Percentiles rank a stretch among this genome's conserved stretches.
Conservation (phyloP, 345 rosid genomes). For the Lumnitzera racemosa region DNA sequence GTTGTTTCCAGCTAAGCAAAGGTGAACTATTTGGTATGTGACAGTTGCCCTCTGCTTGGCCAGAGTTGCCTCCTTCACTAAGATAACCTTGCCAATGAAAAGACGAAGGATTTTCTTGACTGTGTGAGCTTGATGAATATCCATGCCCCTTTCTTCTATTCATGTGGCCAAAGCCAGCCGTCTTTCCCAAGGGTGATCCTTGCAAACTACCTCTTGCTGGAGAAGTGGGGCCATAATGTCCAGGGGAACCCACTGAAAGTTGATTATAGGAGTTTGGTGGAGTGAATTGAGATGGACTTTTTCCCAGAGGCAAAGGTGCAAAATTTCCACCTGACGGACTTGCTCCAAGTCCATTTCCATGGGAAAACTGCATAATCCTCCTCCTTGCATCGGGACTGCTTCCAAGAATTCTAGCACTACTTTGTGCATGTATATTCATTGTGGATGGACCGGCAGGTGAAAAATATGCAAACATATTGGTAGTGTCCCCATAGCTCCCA, state of each 20-base stretch:
- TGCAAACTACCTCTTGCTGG: constrained; percentile 84
- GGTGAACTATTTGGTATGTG: constrained; percentile 38
- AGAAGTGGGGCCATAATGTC: constrained; percentile 93
- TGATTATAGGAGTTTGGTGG: constrained; percentile 77
- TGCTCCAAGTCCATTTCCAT: constrained; percentile 80
- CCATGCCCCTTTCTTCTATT: constrained; percentile 81
- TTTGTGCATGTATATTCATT: constrained; percentile 62
- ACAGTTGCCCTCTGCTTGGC: constrained; percentile 54
- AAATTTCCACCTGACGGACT: constrained; percentile 93
- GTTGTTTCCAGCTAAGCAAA: constrained; percentile 50
- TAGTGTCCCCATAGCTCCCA: constrained; percentile 85
- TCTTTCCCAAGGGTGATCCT: constrained; percentile 90
- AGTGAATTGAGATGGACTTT: constrained; percentile 95
- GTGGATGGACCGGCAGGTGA: constrained; percentile 91
- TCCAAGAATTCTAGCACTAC: constrained; percentile 70
- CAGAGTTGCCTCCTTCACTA: constrained; percentile 34
- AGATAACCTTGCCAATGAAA: constrained; percentile 63
- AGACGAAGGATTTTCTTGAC: constrained; percentile 52
- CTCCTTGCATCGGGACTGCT: constrained; percentile 91
- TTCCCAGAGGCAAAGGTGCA: constrained; percentile 88
- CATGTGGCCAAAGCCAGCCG: constrained; percentile 67
- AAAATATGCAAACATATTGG: constrained; percentile 70
- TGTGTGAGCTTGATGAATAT: constrained; percentile 63
- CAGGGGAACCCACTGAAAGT: constrained; percentile 71
- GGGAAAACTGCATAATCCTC: constrained; percentile 64